These are phyloP conservation scores for Ophiostoma triangulosporum DNA, from an alignment of 2,329 filamentous ascomycete species.

Conservation along the genomic window DNA sequence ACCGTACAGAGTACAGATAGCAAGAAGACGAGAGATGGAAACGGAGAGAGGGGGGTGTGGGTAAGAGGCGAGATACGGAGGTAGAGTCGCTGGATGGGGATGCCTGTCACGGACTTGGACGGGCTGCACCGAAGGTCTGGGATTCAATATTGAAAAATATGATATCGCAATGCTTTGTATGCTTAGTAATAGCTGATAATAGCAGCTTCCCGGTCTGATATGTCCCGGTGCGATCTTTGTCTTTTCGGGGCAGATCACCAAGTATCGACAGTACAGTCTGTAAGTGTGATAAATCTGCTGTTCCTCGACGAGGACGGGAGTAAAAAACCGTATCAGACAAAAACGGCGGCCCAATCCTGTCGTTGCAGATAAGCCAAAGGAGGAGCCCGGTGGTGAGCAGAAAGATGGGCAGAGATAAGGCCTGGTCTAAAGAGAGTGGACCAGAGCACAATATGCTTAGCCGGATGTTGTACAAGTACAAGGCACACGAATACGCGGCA, in stretches of 20 bases:
- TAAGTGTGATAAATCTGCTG: background rate
- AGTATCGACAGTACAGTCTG: background rate
- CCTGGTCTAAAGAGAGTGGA: constrained; percentile 5
- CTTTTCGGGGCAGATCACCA: background rate
- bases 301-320: background rate
- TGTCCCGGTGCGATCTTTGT: background rate
- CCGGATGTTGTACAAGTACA: background rate
- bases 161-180: background rate
- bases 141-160: background rate
- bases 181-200: too few species aligned
- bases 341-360: constrained; percentile 3
- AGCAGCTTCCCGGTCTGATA: too few species aligned
- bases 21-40: background rate
- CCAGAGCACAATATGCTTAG: constrained; percentile 1
- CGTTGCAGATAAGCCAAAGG: constrained; percentile 7
- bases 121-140: constrained; percentile 2
- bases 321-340: background rate
- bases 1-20: constrained; percentile 2
- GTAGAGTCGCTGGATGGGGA: background rate
- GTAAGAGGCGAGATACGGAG: background rate
- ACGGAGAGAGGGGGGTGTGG: constrained; percentile 7
- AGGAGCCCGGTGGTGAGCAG: background rate
- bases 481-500: background rate
- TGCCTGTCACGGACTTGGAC: background rate
- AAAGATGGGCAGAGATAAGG: constrained; percentile 8